Conservation (phyloP, 495 filamentous ascomycete species). For the Aspergillus steynii region DNA sequence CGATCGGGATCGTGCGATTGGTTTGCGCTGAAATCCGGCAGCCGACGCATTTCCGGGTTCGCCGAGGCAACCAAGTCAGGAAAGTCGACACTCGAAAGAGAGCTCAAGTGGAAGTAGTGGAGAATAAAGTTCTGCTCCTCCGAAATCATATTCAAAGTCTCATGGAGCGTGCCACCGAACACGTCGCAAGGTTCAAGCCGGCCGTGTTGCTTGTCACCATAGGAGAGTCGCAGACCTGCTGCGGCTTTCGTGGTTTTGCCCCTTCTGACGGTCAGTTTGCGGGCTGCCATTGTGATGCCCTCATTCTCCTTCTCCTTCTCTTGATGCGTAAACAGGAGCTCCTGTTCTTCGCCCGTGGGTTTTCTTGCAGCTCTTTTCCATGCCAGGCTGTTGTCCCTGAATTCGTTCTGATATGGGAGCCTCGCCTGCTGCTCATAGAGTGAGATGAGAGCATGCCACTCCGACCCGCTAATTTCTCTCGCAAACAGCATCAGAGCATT, state of each 20-base stretch:
- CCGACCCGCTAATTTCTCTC: conserved; percentile 72
- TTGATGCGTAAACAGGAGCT: conserved; percentile 83
- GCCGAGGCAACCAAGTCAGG: conserved; percentile 69
- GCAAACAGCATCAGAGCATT: conserved; percentile 82
- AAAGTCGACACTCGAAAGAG: conserved; percentile 75
- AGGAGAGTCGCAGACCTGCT: conserved; percentile 51
- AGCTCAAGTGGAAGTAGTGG: conserved; percentile 88
- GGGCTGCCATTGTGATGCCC: conserved; percentile 70
- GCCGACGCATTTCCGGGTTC: conserved; percentile 63
- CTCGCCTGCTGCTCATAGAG: conserved; percentile 77
- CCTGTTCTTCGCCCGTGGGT: conserved; percentile 78
- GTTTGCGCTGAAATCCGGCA: conserved; percentile 68
- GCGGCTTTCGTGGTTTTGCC: conserved; percentile 80
- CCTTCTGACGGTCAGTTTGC: conserved; percentile 90
- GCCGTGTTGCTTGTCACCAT: conserved; percentile 65
- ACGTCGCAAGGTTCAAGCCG: conserved; percentile 75
- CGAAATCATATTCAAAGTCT: conserved; percentile 74
- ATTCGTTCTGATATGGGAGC: conserved; percentile 77
- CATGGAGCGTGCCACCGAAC: conserved; percentile 77
- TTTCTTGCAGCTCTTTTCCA: conserved; percentile 85
- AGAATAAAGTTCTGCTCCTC: conserved; percentile 94
- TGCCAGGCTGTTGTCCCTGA: conserved; percentile 71
- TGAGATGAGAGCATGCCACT: conserved; percentile 77
- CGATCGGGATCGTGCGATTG: conserved; percentile 83
- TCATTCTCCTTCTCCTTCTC: conserved; percentile 76